Evolutionary conservation across 2,329 filamentous ascomycete species (phyloP).

Genomic region (Trichoderma sp.): DNA sequence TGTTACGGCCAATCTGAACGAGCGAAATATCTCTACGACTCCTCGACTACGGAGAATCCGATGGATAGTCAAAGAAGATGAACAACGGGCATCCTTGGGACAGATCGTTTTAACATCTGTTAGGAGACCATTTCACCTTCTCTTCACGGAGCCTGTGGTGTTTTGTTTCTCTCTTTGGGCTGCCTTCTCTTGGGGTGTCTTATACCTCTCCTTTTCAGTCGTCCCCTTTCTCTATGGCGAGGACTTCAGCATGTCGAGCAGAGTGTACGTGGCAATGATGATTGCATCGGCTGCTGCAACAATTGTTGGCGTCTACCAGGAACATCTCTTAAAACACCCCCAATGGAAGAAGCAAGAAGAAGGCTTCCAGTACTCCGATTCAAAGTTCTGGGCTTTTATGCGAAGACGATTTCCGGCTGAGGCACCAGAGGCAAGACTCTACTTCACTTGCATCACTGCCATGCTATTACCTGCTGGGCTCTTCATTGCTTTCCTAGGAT

Average conservation of each 20-base stretch:
- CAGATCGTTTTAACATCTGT: slow-evolving; percentile 75
- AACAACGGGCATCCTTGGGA: slow-evolving; percentile 67
- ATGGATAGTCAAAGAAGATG: slow-evolving; percentile 79
- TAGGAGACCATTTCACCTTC: slow-evolving; percentile 74
- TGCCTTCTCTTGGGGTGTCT: slow-evolving; percentile 83
- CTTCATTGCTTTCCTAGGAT: slow-evolving; percentile 50
- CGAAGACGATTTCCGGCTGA: slow-evolving; percentile 49
- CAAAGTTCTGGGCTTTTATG: slow-evolving; percentile 48
- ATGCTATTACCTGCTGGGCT: slow-evolving; percentile 76
- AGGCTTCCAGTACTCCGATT: slow-evolving; percentile 29
- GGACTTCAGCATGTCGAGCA: slow-evolving; percentile 66
- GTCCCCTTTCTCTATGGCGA: slow-evolving; percentile 75
- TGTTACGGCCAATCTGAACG: slow-evolving; percentile 23
- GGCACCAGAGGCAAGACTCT: slow-evolving; percentile 75
- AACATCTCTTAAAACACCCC: slow-evolving; percentile 58
- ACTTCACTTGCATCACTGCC: slow-evolving; percentile 78
- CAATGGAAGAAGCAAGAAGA: slow-evolving; percentile 35
- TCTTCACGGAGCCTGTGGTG: slow-evolving; percentile 75
- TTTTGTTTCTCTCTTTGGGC: slow-evolving; percentile 91
- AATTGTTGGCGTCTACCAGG: slow-evolving; percentile 69
- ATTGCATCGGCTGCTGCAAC: slow-evolving; percentile 68
- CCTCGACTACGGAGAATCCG: slow-evolving; percentile 56
- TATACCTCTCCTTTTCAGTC: slow-evolving; percentile 82
- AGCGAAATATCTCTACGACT: neutral
- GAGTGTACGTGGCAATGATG: slow-evolving; percentile 73